Conservation (phyloP, 2,329 filamentous ascomycete species). For the Monascus ruber region DNA sequence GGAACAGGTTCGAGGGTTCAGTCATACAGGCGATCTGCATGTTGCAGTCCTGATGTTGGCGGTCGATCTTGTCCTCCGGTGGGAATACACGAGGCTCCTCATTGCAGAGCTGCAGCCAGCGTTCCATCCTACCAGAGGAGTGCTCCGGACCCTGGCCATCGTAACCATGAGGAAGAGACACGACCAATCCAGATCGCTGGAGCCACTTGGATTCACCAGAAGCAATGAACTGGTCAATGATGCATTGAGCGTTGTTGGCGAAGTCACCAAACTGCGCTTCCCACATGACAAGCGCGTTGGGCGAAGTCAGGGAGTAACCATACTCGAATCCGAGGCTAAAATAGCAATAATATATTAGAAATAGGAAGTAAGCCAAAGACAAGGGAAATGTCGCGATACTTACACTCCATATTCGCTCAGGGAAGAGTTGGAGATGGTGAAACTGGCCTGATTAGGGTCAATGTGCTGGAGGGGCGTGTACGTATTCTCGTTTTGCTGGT, state of each 20-base stretch:
- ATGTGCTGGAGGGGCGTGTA: conserved; percentile 88
- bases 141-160: conserved; percentile 98
- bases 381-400: conserved; percentile 16
- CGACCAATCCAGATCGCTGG: conserved; percentile 89
- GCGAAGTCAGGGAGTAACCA: conserved; percentile 92
- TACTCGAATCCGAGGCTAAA: conserved; percentile 89
- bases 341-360: background rate
- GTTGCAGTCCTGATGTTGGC: conserved; percentile 99
- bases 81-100: conserved; percentile 95
- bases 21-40: conserved; percentile 98
- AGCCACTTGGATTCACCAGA: conserved; percentile 98
- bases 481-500: conserved; percentile 86
- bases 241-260: conserved; percentile 97
- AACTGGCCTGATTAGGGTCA: conserved; percentile 83
- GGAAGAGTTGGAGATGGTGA: conserved; percentile 95
- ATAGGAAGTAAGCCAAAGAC: too few relatives aligned
- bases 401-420: conserved; percentile 58
- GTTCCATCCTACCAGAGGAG: conserved; percentile 92
- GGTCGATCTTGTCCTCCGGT: conserved; percentile 72
- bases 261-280: conserved; percentile 99
- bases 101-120: conserved; percentile 93
- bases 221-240: conserved; percentile 97
- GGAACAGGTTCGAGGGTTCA: conserved; percentile 91
- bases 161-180: conserved; percentile 94
- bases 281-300: conserved; percentile 97